A percentile compares a stretch with the other conserved stretches of the same genome.
Evolutionary conservation across 2,329 filamentous ascomycete species (phyloP).

Genomic region (Cucurbitaria berberidis): DNA sequence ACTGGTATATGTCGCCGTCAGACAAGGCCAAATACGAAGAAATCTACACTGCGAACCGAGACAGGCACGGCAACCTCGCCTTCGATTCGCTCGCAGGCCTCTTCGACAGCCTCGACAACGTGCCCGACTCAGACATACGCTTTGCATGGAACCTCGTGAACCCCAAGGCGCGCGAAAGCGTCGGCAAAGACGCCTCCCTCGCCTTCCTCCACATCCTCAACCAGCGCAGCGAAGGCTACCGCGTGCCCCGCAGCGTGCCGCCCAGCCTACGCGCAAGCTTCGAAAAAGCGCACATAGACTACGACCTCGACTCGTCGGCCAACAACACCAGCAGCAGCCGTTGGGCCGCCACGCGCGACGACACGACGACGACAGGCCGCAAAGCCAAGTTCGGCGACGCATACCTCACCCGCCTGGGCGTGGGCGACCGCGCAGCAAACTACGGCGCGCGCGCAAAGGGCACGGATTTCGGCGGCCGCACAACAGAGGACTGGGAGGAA

Average conservation of each 20-base stretch:
- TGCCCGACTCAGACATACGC: conserved; percentile 78
- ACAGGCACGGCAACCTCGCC: conserved; percentile 77
- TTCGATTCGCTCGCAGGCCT: conserved; percentile 81
- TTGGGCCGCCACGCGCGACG: conserved; percentile 80
- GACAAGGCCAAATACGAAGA: conserved; percentile 96
- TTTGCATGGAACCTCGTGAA: conserved; percentile 98
- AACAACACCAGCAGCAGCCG: conserved; percentile 77
- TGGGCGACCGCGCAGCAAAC: conserved; percentile 70
- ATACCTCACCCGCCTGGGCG: conserved; percentile 87
- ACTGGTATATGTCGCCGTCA: conserved; percentile 97
- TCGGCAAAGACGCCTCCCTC: conserved; percentile 93
- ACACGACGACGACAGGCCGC: conserved; percentile 80
- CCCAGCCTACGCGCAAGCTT: conserved; percentile 90
- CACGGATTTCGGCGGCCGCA: conserved; percentile 87
- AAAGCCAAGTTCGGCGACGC: conserved; percentile 98
- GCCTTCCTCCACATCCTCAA: conserved; percentile 97
- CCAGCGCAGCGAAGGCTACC: conserved; percentile 91
- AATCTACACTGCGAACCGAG: conserved; percentile 92
- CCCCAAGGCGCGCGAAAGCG: conserved; percentile 78
- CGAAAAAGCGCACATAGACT: conserved; percentile 95
- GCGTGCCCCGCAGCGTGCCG: conserved; percentile 89
- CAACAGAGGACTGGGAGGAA: conserved; percentile 95
- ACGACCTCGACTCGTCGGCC: conserved; percentile 82
- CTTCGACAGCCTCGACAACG: conserved; percentile 73
- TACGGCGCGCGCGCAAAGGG: conserved; percentile 74